phyloP scores from a whole-genome alignment of 768 basidiomycete genomes.

The Pleurotus cornucopiae region DNA sequence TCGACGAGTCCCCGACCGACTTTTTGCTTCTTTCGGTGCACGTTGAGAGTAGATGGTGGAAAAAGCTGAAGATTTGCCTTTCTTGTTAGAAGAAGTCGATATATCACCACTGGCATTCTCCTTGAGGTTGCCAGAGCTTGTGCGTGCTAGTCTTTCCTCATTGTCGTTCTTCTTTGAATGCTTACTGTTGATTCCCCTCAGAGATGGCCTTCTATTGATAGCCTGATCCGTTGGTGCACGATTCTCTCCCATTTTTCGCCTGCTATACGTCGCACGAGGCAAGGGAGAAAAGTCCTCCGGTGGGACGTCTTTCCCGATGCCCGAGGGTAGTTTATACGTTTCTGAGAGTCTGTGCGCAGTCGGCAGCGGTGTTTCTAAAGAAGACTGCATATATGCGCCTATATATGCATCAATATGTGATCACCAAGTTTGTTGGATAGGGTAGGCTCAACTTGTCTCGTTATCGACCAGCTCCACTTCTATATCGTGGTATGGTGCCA shows the following conservation, averaged over 20 bases:
- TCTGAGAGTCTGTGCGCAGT: slow-evolving; percentile 1
- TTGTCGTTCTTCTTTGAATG: not conserved
- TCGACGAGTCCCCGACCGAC: not conserved
- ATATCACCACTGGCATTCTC: not conserved
- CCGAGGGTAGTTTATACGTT: not conserved
- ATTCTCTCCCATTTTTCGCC: not conserved
- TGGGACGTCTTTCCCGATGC: not conserved
- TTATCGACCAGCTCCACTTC: not conserved
- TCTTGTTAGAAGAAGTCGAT: not conserved
- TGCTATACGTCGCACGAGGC: not conserved
- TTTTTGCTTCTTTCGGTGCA: not conserved
- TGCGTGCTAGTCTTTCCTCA: not conserved
- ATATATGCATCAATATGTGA: not conserved
- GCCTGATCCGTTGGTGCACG: not conserved
- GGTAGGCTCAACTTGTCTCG: not conserved
- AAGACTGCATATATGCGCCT: not conserved
- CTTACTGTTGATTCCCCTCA: not conserved
- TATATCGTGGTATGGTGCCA: not conserved
- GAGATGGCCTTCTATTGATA: not conserved
- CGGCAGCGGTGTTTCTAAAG: slow-evolving; percentile 3
- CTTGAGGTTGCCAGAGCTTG: slow-evolving; percentile 2
- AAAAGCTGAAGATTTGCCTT: not conserved
- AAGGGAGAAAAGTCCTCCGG: slow-evolving; percentile 1
- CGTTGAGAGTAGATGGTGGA: not conserved
- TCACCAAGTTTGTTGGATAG: not conserved